A percentile compares a stretch with the other conserved stretches of the same genome.
Evolutionary conservation across 1,284 basidiomycete genomes (phyloP).

Genomic region (Testicularia cyperi): DNA sequence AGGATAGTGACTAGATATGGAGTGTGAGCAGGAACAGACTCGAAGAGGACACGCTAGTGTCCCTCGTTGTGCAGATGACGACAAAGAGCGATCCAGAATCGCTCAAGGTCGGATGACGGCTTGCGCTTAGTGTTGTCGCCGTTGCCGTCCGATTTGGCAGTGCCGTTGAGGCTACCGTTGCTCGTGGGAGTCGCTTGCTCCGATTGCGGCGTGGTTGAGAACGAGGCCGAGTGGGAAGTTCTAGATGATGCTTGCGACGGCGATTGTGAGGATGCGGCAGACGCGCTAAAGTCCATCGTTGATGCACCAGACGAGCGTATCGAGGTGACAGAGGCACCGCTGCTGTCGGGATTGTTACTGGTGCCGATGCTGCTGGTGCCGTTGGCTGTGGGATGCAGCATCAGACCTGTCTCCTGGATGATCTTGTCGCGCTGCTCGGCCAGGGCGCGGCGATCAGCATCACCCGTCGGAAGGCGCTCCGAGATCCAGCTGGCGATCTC

Average conservation of each 20-base stretch:
- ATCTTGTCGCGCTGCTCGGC: constrained; percentile 26
- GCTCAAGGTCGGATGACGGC: constrained; percentile 35
- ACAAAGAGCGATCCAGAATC: constrained; percentile 58
- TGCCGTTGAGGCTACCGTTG: too few species aligned
- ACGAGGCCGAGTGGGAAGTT: constrained; percentile 4
- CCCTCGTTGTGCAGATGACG: constrained; percentile 50
- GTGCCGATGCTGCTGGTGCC: too few species aligned
- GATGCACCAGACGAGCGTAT: too few species aligned
- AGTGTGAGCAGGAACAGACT: too few species aligned
- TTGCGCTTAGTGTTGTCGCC: constrained; percentile 1
- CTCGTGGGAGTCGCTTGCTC: not conserved
- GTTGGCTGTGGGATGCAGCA: constrained; percentile 3
- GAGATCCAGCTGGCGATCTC: constrained; percentile 55
- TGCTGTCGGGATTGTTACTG: too few species aligned
- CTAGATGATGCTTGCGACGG: not conserved
- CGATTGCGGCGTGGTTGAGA: constrained; percentile 8
- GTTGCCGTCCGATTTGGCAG: not conserved
- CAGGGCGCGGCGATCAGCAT: constrained; percentile 38
- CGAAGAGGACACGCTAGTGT: constrained; percentile 13
- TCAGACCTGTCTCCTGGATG: constrained; percentile 21
- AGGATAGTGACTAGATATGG: too few species aligned
- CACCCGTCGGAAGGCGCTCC: constrained; percentile 46
- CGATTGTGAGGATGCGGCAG: constrained; percentile 1
- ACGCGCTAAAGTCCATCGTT: too few species aligned
- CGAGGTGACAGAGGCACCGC: too few species aligned